Percentiles rank a stretch among this genome's conserved stretches.
Conservation (phyloP, 495 filamentous ascomycete genomes). For the Articulospora tetracladia region DNA sequence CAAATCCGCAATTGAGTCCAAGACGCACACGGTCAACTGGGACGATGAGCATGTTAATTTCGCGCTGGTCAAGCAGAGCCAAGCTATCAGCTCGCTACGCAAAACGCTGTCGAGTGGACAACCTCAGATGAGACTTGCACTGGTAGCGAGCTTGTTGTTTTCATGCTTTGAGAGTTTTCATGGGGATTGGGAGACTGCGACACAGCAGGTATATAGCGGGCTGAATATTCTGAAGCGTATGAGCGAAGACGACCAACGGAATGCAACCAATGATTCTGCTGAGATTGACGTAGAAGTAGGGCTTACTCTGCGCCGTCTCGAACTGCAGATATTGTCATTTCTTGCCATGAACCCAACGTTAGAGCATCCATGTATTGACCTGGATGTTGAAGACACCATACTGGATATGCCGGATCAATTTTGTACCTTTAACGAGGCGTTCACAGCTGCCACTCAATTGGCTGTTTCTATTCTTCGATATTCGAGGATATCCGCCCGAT, state of each 20-base stretch:
- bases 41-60: slow-evolving; percentile 17
- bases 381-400: slow-evolving; percentile 11
- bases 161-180: slow-evolving; percentile 24
- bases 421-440: slow-evolving; percentile 16
- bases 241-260: slow-evolving; percentile 6
- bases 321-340: slow-evolving; percentile 17
- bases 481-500: slow-evolving; percentile 15
- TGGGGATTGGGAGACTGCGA: slow-evolving; percentile 18
- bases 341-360: slow-evolving; percentile 20
- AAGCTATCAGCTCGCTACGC: slow-evolving; percentile 18
- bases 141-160: slow-evolving; percentile 20
- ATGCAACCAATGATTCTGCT: slow-evolving; percentile 10
- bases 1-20: slow-evolving; percentile 4
- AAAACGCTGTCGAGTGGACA: slow-evolving; percentile 15
- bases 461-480: slow-evolving; percentile 18
- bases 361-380: slow-evolving; percentile 12
- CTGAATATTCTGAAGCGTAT: slow-evolving; percentile 18
- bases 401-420: slow-evolving; percentile 19
- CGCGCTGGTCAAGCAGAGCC: slow-evolving; percentile 18
- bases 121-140: slow-evolving; percentile 16
- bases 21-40: slow-evolving; percentile 9
- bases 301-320: slow-evolving; percentile 12
- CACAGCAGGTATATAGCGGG: slow-evolving; percentile 15
- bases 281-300: slow-evolving; percentile 16
- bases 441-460: slow-evolving; percentile 17